Percentiles rank a stretch among this genome's conserved stretches.
phyloP scores from a whole-genome alignment of 164 flowering plant genomes.

The Protea cynaroides region DNA sequence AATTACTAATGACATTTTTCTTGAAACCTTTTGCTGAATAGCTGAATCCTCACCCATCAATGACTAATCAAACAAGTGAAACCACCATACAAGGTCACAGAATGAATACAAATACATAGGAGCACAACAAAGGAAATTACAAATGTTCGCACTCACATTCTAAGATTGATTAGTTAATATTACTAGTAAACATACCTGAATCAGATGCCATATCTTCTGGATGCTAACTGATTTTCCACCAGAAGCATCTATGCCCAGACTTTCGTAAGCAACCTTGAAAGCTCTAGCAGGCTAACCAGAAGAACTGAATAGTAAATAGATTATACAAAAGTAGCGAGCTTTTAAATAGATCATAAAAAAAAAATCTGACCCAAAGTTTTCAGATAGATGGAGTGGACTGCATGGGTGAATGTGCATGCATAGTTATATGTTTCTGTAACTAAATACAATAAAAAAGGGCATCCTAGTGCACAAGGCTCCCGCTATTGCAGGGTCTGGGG shows the following conservation, averaged over 20 bases:
- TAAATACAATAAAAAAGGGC: too few relatives aligned
- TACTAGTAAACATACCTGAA: conserved; percentile 49
- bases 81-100: neutral
- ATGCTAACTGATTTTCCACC: conserved; percentile 87
- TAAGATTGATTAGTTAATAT: neutral
- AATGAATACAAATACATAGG: neutral
- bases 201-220: conserved; percentile 92
- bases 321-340: neutral
- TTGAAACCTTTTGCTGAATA: conserved; percentile 46
- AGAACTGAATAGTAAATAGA: conserved; percentile 7
- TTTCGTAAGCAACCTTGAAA: conserved; percentile 79
- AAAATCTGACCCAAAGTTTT: too few relatives aligned
- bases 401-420: too few relatives aligned
- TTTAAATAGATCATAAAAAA: too few relatives aligned
- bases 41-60: conserved; percentile 54
- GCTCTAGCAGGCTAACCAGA: conserved; percentile 70
- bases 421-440: too few relatives aligned
- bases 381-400: too few relatives aligned
- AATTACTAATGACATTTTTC: conserved; percentile 67
- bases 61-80: conserved; percentile 34
- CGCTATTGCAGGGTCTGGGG: too few relatives aligned
- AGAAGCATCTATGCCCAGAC: conserved; percentile 48
- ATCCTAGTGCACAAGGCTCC: too few relatives aligned
- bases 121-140: neutral
- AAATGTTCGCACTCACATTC: neutral